Base-by-base conservation (phyloP, 805 yeast genomes). In the Nakazawaea laoshanensis region DNA sequence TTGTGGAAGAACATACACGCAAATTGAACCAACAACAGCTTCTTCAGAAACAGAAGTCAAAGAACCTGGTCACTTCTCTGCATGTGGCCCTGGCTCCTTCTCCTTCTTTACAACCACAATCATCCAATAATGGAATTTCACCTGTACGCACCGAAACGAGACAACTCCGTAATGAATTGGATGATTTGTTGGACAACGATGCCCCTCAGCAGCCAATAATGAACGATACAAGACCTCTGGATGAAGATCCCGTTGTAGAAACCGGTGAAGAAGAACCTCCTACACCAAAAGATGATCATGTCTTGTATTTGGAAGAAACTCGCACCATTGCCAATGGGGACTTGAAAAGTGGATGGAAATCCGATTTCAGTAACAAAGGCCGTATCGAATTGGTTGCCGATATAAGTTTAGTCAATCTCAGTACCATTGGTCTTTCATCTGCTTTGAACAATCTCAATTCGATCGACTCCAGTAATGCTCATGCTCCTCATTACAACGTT, bases 261-360 rank as follows among this genome's bases (percentile, higher is more conserved):
- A 27, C 47, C 2, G n/a, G n/a, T n/a, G n/a, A n/a, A n/a, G 45
- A 40, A 12, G 32, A 32, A 7, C 29, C 20, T 5, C 13, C 8
- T 3, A 55, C 50, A 29, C 35, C 46, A 7, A 50, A 53, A 23
- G 40, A 38, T 5, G 63, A 57, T 12, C 50, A 56, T n/a, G 57
- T 61, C 4, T 39, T 82, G 10, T 80, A 69, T 44, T 53, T 76
- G 9, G 94, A 87, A 52, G 95, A 88, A 47, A 68, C 70, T 6
- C 67, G 88, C 19, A 72, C 83, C 4, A 61, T 92, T 7, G 70
- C 79, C 9, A 70, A 76, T 35, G 96, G 96, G 8, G 95, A 84
- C 40, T 56, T 86, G 49, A 84, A 82, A 49, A 65, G 71, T 19
- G 99, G 99, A 3, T 92, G 99, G 99, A 92, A 92, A 53, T 75